Conservation (phyloP, 2,329 filamentous ascomycete species). For the Ceratocystis smalleyi region DNA sequence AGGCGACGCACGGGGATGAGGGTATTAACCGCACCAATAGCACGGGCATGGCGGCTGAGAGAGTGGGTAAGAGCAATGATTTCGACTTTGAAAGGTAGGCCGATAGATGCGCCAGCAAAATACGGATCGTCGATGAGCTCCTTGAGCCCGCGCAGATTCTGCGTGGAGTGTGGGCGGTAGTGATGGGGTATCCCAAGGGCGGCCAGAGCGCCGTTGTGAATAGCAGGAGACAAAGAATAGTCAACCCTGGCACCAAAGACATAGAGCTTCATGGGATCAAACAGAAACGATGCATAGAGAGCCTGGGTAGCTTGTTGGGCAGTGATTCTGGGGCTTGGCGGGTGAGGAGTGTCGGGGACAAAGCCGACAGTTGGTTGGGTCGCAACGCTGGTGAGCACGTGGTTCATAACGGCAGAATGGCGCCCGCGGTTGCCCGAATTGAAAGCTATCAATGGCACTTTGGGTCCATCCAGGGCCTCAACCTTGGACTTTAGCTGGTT, state of each 20-base stretch:
- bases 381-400: conserved; percentile 29
- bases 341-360: conserved; percentile 21
- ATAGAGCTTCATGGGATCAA: conserved; percentile 55
- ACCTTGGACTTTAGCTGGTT: conserved; percentile 38
- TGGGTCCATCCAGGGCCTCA: conserved; percentile 27
- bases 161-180: conserved; percentile 49
- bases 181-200: conserved; percentile 53
- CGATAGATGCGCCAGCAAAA: conserved; percentile 58
- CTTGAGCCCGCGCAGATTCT: conserved; percentile 46
- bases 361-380: conserved; percentile 19
- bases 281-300: conserved; percentile 49
- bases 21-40: conserved; percentile 64
- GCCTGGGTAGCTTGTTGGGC: conserved; percentile 47
- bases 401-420: conserved; percentile 51
- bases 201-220: conserved; percentile 57
- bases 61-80: conserved; percentile 53
- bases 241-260: conserved; percentile 58
- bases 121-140: conserved; percentile 47
- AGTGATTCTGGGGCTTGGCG: conserved; percentile 30
- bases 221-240: conserved; percentile 60
- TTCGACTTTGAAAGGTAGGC: conserved; percentile 60
- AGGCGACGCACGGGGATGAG: conserved; percentile 53
- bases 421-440: conserved; percentile 49
- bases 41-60: conserved; percentile 55
- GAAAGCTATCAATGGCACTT: conserved; percentile 44